Base-by-base conservation (phyloP, 192 early-diverging fungal species). In the Rhizophagus prolifer region DNA sequence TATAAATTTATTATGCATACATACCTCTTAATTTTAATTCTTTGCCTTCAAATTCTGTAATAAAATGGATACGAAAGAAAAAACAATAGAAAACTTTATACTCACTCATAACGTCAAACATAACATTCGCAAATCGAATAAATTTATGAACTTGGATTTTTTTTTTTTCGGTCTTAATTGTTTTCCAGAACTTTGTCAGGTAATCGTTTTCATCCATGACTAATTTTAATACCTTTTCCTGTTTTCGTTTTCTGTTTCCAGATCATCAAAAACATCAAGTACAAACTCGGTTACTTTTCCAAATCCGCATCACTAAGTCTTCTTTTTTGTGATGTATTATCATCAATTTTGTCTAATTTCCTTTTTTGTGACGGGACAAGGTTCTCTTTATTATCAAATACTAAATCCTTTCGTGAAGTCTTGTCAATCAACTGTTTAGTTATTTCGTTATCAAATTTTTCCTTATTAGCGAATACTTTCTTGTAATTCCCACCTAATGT, bases 221-320 rank as follows among this genome's bases (percentile, higher is more conserved):
- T 54, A 70, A 70, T 70, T 70, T 54, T 16, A 70, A 47, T 58
- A 58, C 2, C 13, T 70, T 70, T 54, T 58, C 13, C 47, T 70
- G 38, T 14, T 61, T 30, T 60, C 12, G 19, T 4, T 61, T 60
- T 28, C 61, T n/a, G 71, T 58, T 60, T 59, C 13, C 31, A 72
- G 31, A 25, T 72, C 31, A 38, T 61, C 71, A 72, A 72, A 28
- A 60, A 60, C n/a, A 61, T 72, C 19, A 72, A 72, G 31, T 14
- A 38, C 9, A 19, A 72, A 72, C 21, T 60, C 71, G 21, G 58
- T 60, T 60, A 72, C 61, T 61, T 59, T 72, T 30, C 28, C 58
- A 72, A 38, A 60, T 61, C 59, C 12, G 0, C 21, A 60, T 72
- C 34, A n/a, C n/a, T 4, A 72, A 59, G 21, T 60, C 50, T 61